phyloP scores from a whole-genome alignment of 352 stramenopile species.

The Pythium grandisporangium region DNA sequence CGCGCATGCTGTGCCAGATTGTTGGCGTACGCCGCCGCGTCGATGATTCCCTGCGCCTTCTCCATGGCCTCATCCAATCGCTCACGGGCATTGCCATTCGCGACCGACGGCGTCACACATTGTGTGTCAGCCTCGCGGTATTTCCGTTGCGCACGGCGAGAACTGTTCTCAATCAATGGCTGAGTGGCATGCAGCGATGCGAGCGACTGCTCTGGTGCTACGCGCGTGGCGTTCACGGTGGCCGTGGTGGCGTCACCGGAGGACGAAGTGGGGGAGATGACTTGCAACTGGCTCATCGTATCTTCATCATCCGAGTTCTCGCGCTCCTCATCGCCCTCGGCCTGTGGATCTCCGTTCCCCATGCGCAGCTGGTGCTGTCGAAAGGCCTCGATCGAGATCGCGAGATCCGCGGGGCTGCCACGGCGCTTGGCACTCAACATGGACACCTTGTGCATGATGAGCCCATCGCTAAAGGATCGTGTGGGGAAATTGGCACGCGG shows the following conservation, averaged over 20 bases:
- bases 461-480: constrained; percentile 69
- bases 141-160: constrained; percentile 1
- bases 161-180: neutral
- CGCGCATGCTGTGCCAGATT: constrained; percentile 62
- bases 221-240: no score
- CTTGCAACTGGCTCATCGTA: constrained; percentile 20
- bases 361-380: constrained; percentile 53
- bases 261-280: constrained; percentile 13
- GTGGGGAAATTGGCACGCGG: constrained; percentile 54
- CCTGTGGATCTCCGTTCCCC: constrained; percentile 29
- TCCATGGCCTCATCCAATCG: constrained; percentile 42
- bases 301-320: constrained; percentile 34
- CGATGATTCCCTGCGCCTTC: constrained; percentile 48
- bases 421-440: constrained; percentile 56
- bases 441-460: constrained; percentile 57
- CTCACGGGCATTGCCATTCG: constrained; percentile 13
- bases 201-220: neutral
- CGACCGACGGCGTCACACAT: neutral
- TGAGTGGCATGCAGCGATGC: neutral
- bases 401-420: constrained; percentile 57
- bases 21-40: constrained; percentile 48
- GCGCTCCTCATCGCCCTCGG: constrained; percentile 18
- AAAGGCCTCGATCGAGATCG: constrained; percentile 73
- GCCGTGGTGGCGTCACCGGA: neutral
- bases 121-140: constrained; percentile 2